These are phyloP conservation scores for Phytophthora citricola DNA, from an alignment of 352 stramenopile genomes.

Conservation along the genomic window DNA sequence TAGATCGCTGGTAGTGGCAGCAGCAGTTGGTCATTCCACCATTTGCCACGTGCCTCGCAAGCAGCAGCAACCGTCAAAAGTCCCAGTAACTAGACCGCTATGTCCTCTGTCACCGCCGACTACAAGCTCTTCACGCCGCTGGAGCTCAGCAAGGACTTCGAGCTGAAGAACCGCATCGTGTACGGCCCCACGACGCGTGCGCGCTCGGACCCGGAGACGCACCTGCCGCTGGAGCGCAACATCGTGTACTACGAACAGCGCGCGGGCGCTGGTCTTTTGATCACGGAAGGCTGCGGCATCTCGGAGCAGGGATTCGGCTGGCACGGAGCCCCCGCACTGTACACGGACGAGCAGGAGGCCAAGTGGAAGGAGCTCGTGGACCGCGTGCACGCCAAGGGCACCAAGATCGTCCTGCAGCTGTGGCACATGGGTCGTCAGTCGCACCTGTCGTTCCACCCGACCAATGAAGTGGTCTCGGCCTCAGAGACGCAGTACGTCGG, in stretches of 20 bases:
- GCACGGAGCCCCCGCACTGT: conserved; percentile 8
- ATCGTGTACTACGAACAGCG: conserved; percentile 25
- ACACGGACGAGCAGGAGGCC: conserved; percentile 22
- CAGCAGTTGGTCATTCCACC: conserved; percentile 1
- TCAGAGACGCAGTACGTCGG: conserved; percentile 12
- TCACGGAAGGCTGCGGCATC: conserved; percentile 24
- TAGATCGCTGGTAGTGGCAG: background rate
- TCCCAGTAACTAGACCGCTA: background rate
- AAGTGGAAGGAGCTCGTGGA: conserved; percentile 14
- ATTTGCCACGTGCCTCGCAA: conserved; percentile 12
- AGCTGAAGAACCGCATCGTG: conserved; percentile 26
- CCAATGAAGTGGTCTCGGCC: conserved; percentile 15
- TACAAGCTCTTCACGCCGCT: conserved; percentile 26
- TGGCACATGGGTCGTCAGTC: conserved; percentile 27
- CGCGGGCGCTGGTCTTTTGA: conserved; percentile 13
- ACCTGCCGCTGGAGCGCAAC: conserved; percentile 14
- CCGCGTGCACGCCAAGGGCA: conserved; percentile 14
- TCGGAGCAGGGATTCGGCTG: conserved; percentile 22
- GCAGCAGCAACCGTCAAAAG: background rate
- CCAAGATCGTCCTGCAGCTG: conserved; percentile 27
- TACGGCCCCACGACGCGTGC: conserved; percentile 22
- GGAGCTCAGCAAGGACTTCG: conserved; percentile 14
- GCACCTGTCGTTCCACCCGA: conserved; percentile 16
- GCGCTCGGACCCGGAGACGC: conserved; percentile 12
- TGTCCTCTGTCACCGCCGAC: conserved; percentile 13